Evolutionary conservation across 2,329 filamentous ascomycete genomes (phyloP).

Genomic region (Aspergillus ruber): DNA sequence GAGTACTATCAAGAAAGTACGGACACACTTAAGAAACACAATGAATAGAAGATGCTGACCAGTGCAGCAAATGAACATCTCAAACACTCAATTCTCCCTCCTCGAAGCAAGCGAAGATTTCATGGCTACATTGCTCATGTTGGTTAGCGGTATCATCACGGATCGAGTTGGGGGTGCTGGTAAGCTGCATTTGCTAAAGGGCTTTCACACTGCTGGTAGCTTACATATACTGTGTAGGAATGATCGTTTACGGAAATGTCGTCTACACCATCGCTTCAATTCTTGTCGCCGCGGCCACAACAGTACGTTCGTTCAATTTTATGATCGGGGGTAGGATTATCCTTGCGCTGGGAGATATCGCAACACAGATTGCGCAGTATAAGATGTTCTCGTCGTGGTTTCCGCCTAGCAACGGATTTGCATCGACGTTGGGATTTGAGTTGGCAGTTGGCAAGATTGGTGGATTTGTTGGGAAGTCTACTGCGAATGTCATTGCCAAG

Average conservation of each 20-base stretch:
- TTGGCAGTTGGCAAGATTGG: conserved; percentile 57
- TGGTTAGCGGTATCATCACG: conserved; percentile 51
- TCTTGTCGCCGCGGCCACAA: conserved; percentile 53
- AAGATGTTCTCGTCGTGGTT: conserved; percentile 63
- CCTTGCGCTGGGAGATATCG: conserved; percentile 55
- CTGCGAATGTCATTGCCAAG: conserved; percentile 53
- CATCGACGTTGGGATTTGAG: conserved; percentile 56
- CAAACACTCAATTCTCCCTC: conserved; percentile 54
- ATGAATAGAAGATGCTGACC: background rate
- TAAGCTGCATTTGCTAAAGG: conserved; percentile 11
- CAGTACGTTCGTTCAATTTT: conserved; percentile 51
- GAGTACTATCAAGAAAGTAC: conserved; percentile 52
- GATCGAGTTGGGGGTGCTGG: conserved; percentile 55
- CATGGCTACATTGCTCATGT: conserved; percentile 53
- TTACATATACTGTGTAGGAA: conserved; percentile 22
- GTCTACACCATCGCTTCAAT: conserved; percentile 54
- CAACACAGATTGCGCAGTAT: conserved; percentile 59
- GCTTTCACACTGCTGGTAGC: background rate
- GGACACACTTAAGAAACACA: background rate
- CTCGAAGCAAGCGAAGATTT: conserved; percentile 58
- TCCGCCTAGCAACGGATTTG: conserved; percentile 55
- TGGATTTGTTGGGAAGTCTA: conserved; percentile 54
- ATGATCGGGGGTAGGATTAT: conserved; percentile 55
- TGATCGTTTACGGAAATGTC: conserved; percentile 57
- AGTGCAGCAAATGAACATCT: conserved; percentile 46